Percentiles rank a stretch among this genome's conserved stretches.
Conservation (phyloP, 805 yeast genomes). For the Kazachstania kunashirensis region DNA sequence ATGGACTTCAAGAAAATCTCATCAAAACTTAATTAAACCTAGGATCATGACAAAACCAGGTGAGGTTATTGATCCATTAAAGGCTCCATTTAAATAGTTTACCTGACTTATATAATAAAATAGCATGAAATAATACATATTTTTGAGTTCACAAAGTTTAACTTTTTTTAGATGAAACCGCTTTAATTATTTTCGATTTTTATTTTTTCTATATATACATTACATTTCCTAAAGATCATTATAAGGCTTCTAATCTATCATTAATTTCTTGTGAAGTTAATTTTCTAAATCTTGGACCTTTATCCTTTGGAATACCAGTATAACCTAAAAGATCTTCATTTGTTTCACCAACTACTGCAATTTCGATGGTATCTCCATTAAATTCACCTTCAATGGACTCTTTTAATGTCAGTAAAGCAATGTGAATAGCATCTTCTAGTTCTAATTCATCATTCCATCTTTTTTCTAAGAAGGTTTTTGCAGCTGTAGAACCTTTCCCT, state of each 20-base stretch:
- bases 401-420: slow-evolving; percentile 85
- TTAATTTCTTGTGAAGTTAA: slow-evolving; percentile 85
- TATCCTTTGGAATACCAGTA: slow-evolving; percentile 64
- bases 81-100: slow-evolving; percentile 57
- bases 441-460: slow-evolving; percentile 97
- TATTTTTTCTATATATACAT: not conserved
- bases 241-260: slow-evolving; percentile 89
- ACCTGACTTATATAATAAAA: not conserved
- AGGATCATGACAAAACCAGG: slow-evolving; percentile 80
- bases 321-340: slow-evolving; percentile 75
- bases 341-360: slow-evolving; percentile 76
- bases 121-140: not conserved
- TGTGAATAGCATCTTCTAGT: slow-evolving; percentile 95
- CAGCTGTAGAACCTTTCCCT: slow-evolving; percentile 93
- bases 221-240: slow-evolving; percentile 11
- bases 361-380: slow-evolving; percentile 92
- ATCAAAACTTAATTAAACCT: slow-evolving; percentile 84
- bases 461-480: slow-evolving; percentile 93
- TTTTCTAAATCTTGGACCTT: slow-evolving; percentile 84
- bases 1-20: slow-evolving; percentile 84
- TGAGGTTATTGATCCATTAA: slow-evolving; percentile 80
- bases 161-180: not conserved
- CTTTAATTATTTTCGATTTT: too few species aligned
- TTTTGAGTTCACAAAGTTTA: not conserved
- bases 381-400: slow-evolving; percentile 97